Evolutionary conservation across 2,329 filamentous ascomycete genomes (phyloP).

Genomic region (Aspergillus melleus): DNA sequence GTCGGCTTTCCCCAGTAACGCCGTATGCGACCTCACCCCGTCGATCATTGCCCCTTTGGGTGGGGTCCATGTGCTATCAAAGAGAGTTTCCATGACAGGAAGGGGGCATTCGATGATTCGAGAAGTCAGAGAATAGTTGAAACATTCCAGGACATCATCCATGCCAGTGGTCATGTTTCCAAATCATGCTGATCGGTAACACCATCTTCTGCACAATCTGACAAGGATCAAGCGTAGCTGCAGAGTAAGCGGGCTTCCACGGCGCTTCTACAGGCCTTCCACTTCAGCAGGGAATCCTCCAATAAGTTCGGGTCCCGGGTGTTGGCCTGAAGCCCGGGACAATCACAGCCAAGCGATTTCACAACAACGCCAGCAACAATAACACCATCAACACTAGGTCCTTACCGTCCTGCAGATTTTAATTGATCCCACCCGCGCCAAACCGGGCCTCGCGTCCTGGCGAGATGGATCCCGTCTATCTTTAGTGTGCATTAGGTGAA

Average conservation of each 20-base stretch:
- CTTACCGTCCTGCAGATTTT: not conserved
- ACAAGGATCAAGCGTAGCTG: not conserved
- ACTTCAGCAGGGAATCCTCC: not conserved
- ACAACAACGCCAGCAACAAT: not conserved
- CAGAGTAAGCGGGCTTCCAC: constrained; percentile 3
- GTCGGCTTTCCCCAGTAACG: not conserved
- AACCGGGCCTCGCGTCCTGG: not conserved
- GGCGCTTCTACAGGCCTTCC: not conserved
- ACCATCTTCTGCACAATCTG: not conserved
- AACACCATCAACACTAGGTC: not conserved
- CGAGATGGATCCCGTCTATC: not conserved
- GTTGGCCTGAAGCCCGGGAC: not conserved
- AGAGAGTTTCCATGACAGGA: not conserved
- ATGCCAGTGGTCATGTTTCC: not conserved
- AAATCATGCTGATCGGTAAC: not conserved
- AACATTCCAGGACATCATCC: not conserved
- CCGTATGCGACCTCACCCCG: not conserved
- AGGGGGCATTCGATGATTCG: not conserved
- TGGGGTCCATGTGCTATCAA: not conserved
- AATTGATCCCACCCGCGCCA: not conserved
- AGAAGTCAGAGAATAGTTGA: not conserved
- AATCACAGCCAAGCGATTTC: not conserved
- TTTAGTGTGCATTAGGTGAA: constrained; percentile 4
- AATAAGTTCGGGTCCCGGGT: not conserved
- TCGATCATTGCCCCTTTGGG: not conserved